These are phyloP conservation scores for Shiraia sp. DNA, from an alignment of 2,329 filamentous ascomycete genomes.

Conservation along the genomic window DNA sequence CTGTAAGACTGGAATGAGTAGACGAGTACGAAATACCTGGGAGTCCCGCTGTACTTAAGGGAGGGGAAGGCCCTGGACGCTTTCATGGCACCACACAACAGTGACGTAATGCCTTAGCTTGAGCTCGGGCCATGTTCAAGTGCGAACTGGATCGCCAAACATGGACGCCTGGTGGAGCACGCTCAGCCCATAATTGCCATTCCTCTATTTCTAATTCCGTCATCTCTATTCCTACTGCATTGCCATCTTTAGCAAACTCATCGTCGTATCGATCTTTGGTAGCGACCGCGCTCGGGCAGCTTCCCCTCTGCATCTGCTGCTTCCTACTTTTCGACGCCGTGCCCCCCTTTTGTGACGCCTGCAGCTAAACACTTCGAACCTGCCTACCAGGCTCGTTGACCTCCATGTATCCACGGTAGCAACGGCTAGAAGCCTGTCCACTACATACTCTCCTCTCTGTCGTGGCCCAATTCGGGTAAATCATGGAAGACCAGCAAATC, in stretches of 20 bases:
- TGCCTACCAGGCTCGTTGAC: constrained; percentile 22
- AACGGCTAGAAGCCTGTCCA: constrained; percentile 25
- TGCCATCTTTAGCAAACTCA: background rate
- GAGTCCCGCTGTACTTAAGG: constrained; percentile 37
- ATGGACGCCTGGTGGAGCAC: constrained; percentile 2
- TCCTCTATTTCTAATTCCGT: background rate
- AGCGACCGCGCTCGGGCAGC: too few relatives aligned
- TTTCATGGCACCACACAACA: constrained; percentile 22
- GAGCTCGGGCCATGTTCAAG: constrained; percentile 18
- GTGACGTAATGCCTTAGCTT: constrained; percentile 34
- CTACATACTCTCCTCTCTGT: constrained; percentile 4
- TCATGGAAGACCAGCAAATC: constrained; percentile 65
- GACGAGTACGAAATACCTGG: too few relatives aligned
- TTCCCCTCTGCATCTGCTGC: too few relatives aligned
- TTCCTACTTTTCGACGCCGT: too few relatives aligned
- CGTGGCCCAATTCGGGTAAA: constrained; percentile 3
- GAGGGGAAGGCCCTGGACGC: constrained; percentile 23
- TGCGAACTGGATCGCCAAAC: constrained; percentile 26
- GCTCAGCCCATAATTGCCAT: background rate
- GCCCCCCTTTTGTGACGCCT: constrained; percentile 23
- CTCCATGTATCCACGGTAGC: constrained; percentile 36
- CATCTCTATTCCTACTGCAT: background rate
- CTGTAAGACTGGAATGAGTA: too few relatives aligned
- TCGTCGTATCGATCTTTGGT: background rate
- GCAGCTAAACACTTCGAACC: constrained; percentile 17